These are phyloP conservation scores for Phytomonas serpens DNA, from an alignment of 208 protist species.

Conservation along the genomic window DNA sequence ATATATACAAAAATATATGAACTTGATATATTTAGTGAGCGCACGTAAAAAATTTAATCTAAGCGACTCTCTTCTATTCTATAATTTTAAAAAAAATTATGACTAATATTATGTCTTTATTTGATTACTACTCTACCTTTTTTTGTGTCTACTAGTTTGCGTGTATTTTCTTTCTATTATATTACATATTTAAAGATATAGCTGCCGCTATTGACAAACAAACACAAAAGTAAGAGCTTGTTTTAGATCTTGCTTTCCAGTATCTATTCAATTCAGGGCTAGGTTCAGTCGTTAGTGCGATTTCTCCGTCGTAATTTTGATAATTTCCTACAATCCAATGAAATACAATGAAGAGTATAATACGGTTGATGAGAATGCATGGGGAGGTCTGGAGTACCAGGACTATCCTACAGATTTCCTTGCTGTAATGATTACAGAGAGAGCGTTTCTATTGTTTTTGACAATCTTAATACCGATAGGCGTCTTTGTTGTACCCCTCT, in stretches of 20 bases:
- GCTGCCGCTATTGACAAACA: neutral
- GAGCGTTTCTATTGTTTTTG: slow-evolving; percentile 15
- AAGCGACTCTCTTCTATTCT: neutral
- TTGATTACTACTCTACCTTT: slow-evolving; percentile 11
- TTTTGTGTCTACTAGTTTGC: neutral
- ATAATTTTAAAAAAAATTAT: neutral
- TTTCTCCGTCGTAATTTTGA: neutral
- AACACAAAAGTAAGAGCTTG: neutral
- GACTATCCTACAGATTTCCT: slow-evolving; percentile 28
- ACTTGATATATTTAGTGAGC: neutral
- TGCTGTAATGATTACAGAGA: slow-evolving; percentile 14
- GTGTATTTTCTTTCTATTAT: slow-evolving; percentile 3
- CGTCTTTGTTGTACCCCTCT: slow-evolving; percentile 24
- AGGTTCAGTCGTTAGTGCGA: neutral
- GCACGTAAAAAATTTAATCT: neutral
- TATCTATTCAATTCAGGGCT: neutral
- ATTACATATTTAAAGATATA: neutral
- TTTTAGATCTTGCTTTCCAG: neutral
- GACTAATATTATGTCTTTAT: slow-evolving; percentile 1
- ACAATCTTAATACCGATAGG: neutral
- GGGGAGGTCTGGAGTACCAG: slow-evolving; percentile 37
- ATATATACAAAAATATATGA: neutral
- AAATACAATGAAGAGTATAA: slow-evolving; percentile 11
- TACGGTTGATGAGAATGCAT: slow-evolving; percentile 22
- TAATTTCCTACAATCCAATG: neutral